Evolutionary conservation across 2,329 filamentous ascomycete genomes (phyloP).

Genomic region (Fusarium azukiicola): DNA sequence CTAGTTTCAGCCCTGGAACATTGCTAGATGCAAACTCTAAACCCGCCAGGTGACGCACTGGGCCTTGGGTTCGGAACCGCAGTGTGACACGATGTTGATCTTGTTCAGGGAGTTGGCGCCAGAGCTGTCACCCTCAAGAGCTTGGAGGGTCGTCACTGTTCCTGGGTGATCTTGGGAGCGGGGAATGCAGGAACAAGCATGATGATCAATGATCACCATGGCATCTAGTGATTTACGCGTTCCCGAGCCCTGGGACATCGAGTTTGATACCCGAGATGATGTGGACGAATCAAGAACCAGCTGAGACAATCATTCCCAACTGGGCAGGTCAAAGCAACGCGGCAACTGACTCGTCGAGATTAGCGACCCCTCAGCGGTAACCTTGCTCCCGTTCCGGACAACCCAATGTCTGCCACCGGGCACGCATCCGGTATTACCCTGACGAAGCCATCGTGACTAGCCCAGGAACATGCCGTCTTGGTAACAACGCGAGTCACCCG

Average conservation of each 20-base stretch:
- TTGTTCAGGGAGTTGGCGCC: background rate
- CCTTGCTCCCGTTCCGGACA: background rate
- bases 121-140: background rate
- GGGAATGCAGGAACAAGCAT: background rate
- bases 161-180: constrained; percentile 14
- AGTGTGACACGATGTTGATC: background rate
- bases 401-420: background rate
- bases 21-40: constrained; percentile 10
- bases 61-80: background rate
- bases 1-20: background rate
- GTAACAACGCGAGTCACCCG: background rate
- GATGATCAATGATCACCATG: constrained; percentile 8
- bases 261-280: background rate
- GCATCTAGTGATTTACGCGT: constrained; percentile 12
- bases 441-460: background rate
- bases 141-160: background rate
- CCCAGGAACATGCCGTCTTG: background rate
- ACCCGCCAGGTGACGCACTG: constrained; percentile 3
- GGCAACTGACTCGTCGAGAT: constrained; percentile 21
- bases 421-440: background rate
- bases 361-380: background rate
- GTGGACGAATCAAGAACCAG: background rate
- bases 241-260: background rate
- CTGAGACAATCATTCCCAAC: background rate
- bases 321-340: background rate